Base-by-base conservation (phyloP, 306 rosid species). In the Gastrolobium villosum region DNA sequence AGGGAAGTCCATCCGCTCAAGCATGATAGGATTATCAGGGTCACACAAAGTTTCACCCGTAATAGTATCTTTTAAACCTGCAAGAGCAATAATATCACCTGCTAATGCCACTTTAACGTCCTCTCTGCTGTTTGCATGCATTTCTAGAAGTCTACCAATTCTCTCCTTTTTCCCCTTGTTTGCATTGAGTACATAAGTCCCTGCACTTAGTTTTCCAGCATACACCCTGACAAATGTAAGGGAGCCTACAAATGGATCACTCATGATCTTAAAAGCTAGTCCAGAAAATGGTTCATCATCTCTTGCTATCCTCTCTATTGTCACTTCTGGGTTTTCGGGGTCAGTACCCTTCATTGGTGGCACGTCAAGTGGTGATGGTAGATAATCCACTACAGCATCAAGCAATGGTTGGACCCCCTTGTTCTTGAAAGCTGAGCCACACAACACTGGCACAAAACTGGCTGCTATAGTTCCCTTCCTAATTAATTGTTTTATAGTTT, bases 361-460 rank as follows among this genome's bases (percentile, higher is more conserved):
- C 88, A 95, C 41, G 4, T 91, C 99, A 77, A 95, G 79, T 34
- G 99, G 97, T 46, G 99, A 92, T 77, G 98, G 98, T 54, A 95
- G 88, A 85, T 92, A 92, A 86, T 92, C 98, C 82, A 95, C 94
- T 7, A 95, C 99, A 10, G 98, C 95, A 70, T 95, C 98, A 45
- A 95, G 96, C 87, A 95, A 83, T 0, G 97, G 99, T 74, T 95
- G 99, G 78, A 95, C 99, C 67, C 98, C 99, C 86, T 95, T 95
- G 85, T 95, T 95, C 85, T 95, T 95, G 87, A 95, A 95, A 75
- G 98, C 97, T 5, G 99, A 95, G 63, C 99, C 99, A 84, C 99
- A 95, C 80, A 95, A 7, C 60, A 95, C 96, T 10, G 98, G 99
- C 71, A 95, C 99, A 70, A 95, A 92, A 75, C 78, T 85, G 73